Evolutionary conservation across 768 basidiomycete genomes (phyloP).

Genomic region (Termitomyces sp.): DNA sequence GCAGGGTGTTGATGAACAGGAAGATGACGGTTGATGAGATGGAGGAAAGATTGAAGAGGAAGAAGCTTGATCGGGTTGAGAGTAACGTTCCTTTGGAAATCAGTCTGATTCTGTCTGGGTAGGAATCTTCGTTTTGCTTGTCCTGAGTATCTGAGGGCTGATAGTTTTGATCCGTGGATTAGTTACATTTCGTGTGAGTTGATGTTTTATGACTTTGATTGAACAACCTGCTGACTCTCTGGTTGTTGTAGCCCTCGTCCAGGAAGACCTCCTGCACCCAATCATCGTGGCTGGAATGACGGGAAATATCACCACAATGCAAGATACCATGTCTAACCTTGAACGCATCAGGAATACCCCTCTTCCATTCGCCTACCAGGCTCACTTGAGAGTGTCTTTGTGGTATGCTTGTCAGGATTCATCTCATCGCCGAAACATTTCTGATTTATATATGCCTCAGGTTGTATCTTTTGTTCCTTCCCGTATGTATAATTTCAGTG

Average conservation of each 20-base stretch:
- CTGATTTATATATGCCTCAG: conserved; percentile 6
- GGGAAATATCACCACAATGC: conserved; percentile 41
- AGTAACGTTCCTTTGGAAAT: conserved; percentile 64
- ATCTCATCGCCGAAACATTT: no score
- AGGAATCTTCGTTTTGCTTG: background rate
- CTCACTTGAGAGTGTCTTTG: conserved; percentile 57
- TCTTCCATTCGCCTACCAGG: conserved; percentile 67
- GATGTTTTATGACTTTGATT: no score
- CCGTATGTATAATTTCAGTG: conserved; percentile 26
- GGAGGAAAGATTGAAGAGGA: conserved; percentile 26
- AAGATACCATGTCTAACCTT: conserved; percentile 57
- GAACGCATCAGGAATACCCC: conserved; percentile 63
- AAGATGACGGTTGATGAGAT: conserved; percentile 15
- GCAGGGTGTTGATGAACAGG: conserved; percentile 20
- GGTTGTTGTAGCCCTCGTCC: conserved; percentile 44
- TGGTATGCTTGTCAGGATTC: conserved; percentile 35
- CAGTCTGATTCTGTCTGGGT: conserved; percentile 48
- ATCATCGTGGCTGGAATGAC: conserved; percentile 49
- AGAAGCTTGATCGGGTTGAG: conserved; percentile 36
- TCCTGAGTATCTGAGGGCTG: background rate
- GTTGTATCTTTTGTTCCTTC: conserved; percentile 30
- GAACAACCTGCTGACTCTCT: no score
- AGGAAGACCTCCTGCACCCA: conserved; percentile 41
- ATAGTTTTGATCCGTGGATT: background rate
- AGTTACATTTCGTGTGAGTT: conserved; percentile 42